Base-by-base conservation (phyloP, 805 yeast species). In the Wickerhamiella nectarea region DNA sequence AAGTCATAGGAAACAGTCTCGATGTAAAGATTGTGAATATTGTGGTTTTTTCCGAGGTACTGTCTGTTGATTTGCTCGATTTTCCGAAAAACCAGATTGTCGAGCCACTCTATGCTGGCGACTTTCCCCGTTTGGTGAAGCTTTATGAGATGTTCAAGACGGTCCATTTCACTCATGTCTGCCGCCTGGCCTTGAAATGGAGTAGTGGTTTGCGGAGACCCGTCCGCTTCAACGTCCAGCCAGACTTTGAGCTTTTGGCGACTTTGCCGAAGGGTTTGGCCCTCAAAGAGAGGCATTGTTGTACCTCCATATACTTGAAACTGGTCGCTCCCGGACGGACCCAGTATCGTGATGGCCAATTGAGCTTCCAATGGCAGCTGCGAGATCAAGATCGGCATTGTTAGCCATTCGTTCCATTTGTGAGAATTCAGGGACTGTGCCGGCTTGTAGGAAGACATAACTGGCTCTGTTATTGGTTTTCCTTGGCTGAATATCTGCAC, bases 401-500 rank as follows among this genome's bases (percentile, higher is more conserved):
- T 70, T 17, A 84, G 60, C 80, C 85, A 79, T 47, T 76, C 75
- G 51, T 79, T 72, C 87, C 91, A 84, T 38, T 57, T 71, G 55
- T 71, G 71, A 25, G 48, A 38, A 20, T 52, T 45, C 46, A 66
- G 64, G 9, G 29, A 14, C 24, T 40, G 43, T 1, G 55, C 50
- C 2, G 74, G 66, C 24, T 67, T 67, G 49, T 72, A 72, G 1
- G 72, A 60, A 0, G 78, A 69, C 6, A 66, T 63, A 1, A 71
- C 64, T 0, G 78, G 76, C 3, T 68, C 56, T 0, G 76, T 69
- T 19, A 74, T 44, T 1, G 74, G 71, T 46, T 69, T 63, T 7
- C 64, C 65, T 17, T 68, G 65, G 19, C 70, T 63, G 24, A 57
- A 59, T 0, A 74, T 64, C 47, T 69, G 73, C 0, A 63, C 70